Conservation (phyloP, 306 rosid species). For the Pachyrhizus erosus region DNA sequence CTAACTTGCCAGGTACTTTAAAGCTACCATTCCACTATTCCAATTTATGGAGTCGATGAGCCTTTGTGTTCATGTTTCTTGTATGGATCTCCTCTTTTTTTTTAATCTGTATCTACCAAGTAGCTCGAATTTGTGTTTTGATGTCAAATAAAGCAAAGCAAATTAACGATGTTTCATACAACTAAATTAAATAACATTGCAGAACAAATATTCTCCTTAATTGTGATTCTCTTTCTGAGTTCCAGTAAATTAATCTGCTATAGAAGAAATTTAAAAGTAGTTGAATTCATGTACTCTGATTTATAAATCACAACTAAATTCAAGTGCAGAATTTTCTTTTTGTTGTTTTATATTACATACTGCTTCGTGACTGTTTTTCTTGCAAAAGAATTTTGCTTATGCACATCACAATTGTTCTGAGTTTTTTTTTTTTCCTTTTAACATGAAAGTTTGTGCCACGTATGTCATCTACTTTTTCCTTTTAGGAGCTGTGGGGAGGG, state of each 20-base stretch:
- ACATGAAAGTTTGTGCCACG: background rate
- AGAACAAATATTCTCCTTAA: background rate
- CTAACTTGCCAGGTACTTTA: constrained; percentile 89
- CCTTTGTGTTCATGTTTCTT: constrained; percentile 26
- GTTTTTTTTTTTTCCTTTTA: background rate
- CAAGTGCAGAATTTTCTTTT: background rate
- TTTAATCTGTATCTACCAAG: background rate
- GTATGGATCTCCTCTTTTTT: constrained; percentile 6
- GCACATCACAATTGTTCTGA: background rate
- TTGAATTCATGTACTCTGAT: background rate
- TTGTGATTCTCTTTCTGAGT: background rate
- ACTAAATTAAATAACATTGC: constrained; percentile 12
- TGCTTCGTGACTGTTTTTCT: constrained; percentile 16
- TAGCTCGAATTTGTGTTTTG: background rate
- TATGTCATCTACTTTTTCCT: background rate
- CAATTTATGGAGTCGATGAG: constrained; percentile 7
- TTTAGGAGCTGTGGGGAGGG: background rate
- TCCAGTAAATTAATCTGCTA: background rate
- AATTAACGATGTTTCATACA: background rate
- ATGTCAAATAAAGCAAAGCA: constrained; percentile 11
- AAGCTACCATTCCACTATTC: constrained; percentile 23
- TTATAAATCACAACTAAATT: constrained; percentile 14
- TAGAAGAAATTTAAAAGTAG: background rate
- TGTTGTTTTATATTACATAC: background rate
- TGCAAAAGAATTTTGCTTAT: background rate